Percentiles rank a stretch among this genome's conserved stretches.
These are phyloP conservation scores for Geranium brycei DNA, from an alignment of 345 rosid genomes.

Conservation along the genomic window DNA sequence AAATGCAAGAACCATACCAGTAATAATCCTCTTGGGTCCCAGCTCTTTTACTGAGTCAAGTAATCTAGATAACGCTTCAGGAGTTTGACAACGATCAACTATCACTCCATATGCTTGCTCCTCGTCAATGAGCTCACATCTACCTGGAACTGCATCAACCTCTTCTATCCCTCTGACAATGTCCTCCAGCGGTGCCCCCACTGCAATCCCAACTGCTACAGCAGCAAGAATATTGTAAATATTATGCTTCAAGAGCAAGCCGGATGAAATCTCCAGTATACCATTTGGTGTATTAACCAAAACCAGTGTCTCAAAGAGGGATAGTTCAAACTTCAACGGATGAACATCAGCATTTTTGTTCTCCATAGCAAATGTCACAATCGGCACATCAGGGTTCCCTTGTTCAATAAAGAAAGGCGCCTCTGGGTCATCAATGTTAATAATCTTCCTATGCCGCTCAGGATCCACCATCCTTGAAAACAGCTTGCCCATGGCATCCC, in stretches of 20 bases:
- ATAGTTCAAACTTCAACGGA: slow-evolving; percentile 76
- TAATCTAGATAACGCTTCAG: slow-evolving; percentile 70
- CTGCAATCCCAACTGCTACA: slow-evolving; percentile 89
- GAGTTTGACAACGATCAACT: slow-evolving; percentile 75
- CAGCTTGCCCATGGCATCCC: slow-evolving; percentile 68
- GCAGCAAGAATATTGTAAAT: slow-evolving; percentile 86
- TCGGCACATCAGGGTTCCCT: slow-evolving; percentile 69
- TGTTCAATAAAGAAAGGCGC: slow-evolving; percentile 57
- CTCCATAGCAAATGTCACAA: slow-evolving; percentile 83
- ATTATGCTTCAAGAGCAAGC: slow-evolving; percentile 75
- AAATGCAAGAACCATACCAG: slow-evolving; percentile 39
- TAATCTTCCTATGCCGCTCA: slow-evolving; percentile 80
- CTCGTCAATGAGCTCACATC: slow-evolving; percentile 87
- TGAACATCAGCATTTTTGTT: slow-evolving; percentile 76
- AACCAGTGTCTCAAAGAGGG: slow-evolving; percentile 83
- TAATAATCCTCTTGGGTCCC: slow-evolving; percentile 66
- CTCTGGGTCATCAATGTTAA: slow-evolving; percentile 75
- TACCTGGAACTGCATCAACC: slow-evolving; percentile 88
- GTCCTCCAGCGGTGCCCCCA: slow-evolving; percentile 87
- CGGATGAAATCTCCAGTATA: slow-evolving; percentile 80
- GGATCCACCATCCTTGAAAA: slow-evolving; percentile 85
- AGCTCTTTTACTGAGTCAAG: slow-evolving; percentile 87
- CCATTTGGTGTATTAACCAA: slow-evolving; percentile 84
- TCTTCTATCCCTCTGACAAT: slow-evolving; percentile 92
- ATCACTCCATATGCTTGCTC: slow-evolving; percentile 92